phyloP scores from a whole-genome alignment of 2,329 filamentous ascomycete genomes.

The Trichophyton benhamiae region DNA sequence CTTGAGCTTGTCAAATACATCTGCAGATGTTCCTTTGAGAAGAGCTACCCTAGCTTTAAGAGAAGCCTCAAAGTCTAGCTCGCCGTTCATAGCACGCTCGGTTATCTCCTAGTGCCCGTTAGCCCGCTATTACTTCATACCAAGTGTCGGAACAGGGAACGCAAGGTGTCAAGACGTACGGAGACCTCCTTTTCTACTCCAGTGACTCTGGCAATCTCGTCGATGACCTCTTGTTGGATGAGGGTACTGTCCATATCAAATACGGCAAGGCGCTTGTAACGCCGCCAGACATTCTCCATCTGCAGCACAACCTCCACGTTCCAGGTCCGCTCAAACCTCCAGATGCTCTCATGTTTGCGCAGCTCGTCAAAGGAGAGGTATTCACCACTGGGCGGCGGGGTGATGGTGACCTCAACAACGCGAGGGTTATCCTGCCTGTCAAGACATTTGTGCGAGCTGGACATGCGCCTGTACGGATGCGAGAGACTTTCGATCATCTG shows the following conservation, averaged over 20 bases:
- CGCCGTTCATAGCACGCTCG: conserved; percentile 85
- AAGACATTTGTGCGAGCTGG: conserved; percentile 37
- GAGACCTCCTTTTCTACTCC: conserved; percentile 73
- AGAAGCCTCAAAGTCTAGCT: conserved; percentile 79
- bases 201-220: conserved; percentile 76
- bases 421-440: conserved; percentile 37
- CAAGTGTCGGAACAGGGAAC: no score
- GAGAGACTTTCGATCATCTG: conserved; percentile 39
- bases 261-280: conserved; percentile 74
- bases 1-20: conserved; percentile 67
- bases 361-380: conserved; percentile 51
- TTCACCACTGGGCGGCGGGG: conserved; percentile 37
- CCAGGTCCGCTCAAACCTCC: conserved; percentile 77
- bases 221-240: conserved; percentile 95
- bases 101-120: conserved; percentile 53
- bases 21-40: conserved; percentile 64
- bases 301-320: conserved; percentile 76
- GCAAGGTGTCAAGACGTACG: conserved; percentile 22
- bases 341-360: conserved; percentile 68
- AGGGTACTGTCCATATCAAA: conserved; percentile 99
- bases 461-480: conserved; percentile 38
- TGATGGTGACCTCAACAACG: conserved; percentile 42
- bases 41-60: conserved; percentile 70
- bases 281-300: conserved; percentile 57
- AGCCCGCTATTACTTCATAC: not conserved